These are phyloP conservation scores for Monotropa hypopitys DNA, from an alignment of 179 eudicot genomes.

Conservation along the genomic window DNA sequence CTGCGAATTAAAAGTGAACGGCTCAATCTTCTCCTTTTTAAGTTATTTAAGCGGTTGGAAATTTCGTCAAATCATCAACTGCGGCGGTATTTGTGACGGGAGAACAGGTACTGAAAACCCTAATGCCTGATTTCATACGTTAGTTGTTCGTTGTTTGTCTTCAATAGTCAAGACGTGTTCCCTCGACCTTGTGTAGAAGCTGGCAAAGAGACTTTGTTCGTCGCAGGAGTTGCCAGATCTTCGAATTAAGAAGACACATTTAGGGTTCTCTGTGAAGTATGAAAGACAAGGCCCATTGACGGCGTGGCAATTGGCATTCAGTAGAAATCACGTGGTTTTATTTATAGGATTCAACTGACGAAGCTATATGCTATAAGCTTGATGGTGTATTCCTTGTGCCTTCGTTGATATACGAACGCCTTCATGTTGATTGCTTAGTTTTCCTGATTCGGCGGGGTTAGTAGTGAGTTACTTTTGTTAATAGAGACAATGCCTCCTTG, in stretches of 20 bases:
- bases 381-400: no score
- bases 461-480: no score
- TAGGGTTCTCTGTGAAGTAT: neutral
- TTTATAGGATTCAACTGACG: neutral
- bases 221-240: neutral
- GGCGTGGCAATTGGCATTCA: neutral
- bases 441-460: no score
- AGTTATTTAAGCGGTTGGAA: neutral
- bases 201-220: neutral
- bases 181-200: no score
- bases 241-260: neutral
- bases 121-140: neutral
- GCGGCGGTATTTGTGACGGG: neutral
- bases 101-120: conserved; percentile 4
- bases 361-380: neutral
- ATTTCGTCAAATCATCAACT: neutral
- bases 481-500: no score
- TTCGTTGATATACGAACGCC: no score
- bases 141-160: neutral
- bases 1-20: no score
- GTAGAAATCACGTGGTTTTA: neutral
- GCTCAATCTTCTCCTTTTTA: neutral
- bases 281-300: neutral
- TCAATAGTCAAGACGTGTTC: no score
- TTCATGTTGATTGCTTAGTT: no score